phyloP scores from a whole-genome alignment of 2,329 filamentous ascomycete species.

The Aspergillus sp. region DNA sequence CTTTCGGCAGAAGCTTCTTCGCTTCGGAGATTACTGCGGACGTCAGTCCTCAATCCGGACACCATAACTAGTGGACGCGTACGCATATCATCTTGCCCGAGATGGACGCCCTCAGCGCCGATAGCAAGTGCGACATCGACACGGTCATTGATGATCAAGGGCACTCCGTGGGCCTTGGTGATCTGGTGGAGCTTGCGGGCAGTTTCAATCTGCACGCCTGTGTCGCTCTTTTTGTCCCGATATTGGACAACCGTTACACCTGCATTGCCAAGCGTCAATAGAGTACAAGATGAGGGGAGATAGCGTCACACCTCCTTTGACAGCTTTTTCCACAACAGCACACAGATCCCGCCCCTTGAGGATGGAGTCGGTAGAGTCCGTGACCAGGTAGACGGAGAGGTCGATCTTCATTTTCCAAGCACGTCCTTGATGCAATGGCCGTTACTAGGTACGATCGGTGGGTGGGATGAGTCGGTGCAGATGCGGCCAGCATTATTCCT shows the following conservation, averaged over 20 bases:
- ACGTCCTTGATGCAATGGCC: neutral
- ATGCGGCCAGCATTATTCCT: neutral
- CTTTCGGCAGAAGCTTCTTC: slow-evolving; percentile 68
- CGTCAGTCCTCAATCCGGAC: neutral
- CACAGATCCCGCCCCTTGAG: slow-evolving; percentile 70
- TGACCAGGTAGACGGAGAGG: slow-evolving; percentile 87
- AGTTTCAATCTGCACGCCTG: slow-evolving; percentile 66
- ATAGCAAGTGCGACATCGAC: slow-evolving; percentile 84
- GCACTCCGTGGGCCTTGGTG: slow-evolving; percentile 67
- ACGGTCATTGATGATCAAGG: slow-evolving; percentile 89
- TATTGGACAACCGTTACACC: slow-evolving; percentile 83
- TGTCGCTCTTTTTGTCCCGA: slow-evolving; percentile 82
- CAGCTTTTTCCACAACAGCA: slow-evolving; percentile 70
- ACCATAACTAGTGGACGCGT: slow-evolving; percentile 22
- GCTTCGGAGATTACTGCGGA: slow-evolving; percentile 61
- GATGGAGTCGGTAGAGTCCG: slow-evolving; percentile 84
- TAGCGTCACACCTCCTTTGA: slow-evolving; percentile 63
- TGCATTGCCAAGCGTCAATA: slow-evolving; percentile 31
- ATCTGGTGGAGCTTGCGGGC: slow-evolving; percentile 70
- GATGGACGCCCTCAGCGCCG: slow-evolving; percentile 86
- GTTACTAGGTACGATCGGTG: neutral
- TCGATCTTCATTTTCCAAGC: slow-evolving; percentile 54
- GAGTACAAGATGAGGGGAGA: slow-evolving; percentile 1
- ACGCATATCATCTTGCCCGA: slow-evolving; percentile 94
- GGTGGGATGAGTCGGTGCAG: slow-evolving; percentile 11